Conservation (phyloP, 2,329 filamentous ascomycete genomes). For the Macrophomina phaseolina region DNA sequence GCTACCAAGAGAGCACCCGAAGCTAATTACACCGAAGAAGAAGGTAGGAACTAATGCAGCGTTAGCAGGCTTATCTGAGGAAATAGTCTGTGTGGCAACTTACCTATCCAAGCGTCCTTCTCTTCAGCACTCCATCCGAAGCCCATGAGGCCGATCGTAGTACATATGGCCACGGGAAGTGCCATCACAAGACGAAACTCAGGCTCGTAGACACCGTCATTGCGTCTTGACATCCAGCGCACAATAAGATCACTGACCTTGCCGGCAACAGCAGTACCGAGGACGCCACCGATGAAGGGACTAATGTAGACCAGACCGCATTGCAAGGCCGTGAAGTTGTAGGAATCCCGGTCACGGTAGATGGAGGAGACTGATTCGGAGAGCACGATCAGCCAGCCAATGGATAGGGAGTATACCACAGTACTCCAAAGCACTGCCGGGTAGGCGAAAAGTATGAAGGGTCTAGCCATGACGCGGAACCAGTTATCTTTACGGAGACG, state of each 20-base stretch:
- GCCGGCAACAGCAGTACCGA: constrained; percentile 91
- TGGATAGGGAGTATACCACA: constrained; percentile 81
- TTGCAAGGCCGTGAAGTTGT: constrained; percentile 81
- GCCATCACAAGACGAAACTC: constrained; percentile 93
- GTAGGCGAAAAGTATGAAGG: constrained; percentile 86
- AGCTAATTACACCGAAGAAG: constrained; percentile 91
- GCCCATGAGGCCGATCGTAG: constrained; percentile 86
- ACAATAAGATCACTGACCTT: constrained; percentile 87
- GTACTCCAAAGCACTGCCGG: constrained; percentile 89
- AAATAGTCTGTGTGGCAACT: not conserved
- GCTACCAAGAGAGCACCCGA: constrained; percentile 87
- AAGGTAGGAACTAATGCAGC: constrained; percentile 71
- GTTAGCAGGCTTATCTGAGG: not conserved
- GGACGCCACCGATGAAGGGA: constrained; percentile 84
- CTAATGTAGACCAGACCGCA: constrained; percentile 88
- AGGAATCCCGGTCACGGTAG: constrained; percentile 70
- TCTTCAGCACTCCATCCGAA: constrained; percentile 91
- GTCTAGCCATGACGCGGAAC: constrained; percentile 76
- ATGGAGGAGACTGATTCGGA: constrained; percentile 86
- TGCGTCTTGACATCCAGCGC: constrained; percentile 77
- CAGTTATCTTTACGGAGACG: constrained; percentile 79
- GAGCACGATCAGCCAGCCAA: constrained; percentile 95
- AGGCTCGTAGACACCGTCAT: constrained; percentile 93
- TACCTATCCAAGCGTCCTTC: constrained; percentile 74
- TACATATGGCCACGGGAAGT: constrained; percentile 76